These are phyloP conservation scores for Pilobolus umbonatus DNA, from an alignment of 192 early-diverging fungal genomes.

Conservation along the genomic window DNA sequence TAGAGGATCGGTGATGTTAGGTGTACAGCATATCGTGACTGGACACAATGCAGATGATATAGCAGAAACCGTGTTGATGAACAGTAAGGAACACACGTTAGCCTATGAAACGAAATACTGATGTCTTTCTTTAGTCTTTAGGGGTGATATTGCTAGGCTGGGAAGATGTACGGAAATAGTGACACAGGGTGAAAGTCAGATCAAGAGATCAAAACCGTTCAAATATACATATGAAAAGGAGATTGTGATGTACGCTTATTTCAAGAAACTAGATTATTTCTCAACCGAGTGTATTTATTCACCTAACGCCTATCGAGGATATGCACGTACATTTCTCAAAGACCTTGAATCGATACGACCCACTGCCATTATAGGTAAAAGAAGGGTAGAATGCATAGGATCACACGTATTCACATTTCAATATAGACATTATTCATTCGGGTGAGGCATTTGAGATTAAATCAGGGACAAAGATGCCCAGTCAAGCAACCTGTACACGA, in stretches of 20 bases:
- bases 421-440: constrained; percentile 88
- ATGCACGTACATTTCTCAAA: constrained; percentile 92
- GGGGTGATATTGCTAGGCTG: constrained; percentile 90
- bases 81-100: constrained; percentile 52
- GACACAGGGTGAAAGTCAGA: constrained; percentile 72
- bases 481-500: constrained; percentile 63
- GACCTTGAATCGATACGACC: constrained; percentile 90
- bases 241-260: constrained; percentile 99
- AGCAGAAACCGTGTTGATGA: constrained; percentile 98
- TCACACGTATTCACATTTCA: neutral
- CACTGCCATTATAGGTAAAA: constrained; percentile 75
- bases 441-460: constrained; percentile 85
- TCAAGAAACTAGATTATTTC: constrained; percentile 95
- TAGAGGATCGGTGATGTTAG: constrained; percentile 84
- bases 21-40: constrained; percentile 94
- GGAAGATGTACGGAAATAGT: constrained; percentile 89
- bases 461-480: constrained; percentile 56
- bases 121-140: constrained; percentile 71
- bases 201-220: constrained; percentile 92
- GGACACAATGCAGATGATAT: constrained; percentile 99
- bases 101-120: neutral
- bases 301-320: constrained; percentile 94
- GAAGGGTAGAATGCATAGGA: neutral
- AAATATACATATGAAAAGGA: constrained; percentile 99
- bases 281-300: constrained; percentile 98